A percentile compares a stretch with the other conserved stretches of the same genome.
These are phyloP conservation scores for Pelargonium citronellum DNA, from an alignment of 441 rosid species.

Conservation along the genomic window DNA sequence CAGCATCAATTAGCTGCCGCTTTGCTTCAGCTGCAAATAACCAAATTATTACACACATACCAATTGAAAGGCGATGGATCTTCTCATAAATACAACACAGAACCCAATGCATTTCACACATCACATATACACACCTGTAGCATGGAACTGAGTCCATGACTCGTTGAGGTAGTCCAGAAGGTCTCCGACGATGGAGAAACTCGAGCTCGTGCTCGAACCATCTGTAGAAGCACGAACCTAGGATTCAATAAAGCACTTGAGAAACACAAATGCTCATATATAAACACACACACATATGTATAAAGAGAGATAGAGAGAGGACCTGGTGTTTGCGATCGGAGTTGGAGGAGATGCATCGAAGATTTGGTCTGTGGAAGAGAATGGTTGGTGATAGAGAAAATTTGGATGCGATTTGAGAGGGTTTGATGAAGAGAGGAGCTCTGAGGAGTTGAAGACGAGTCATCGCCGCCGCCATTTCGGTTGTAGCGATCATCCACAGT, in stretches of 20 bases:
- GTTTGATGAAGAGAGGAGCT: slow-evolving; percentile 20
- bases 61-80: not conserved
- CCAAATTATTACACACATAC: not conserved
- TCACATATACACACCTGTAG: slow-evolving; percentile 44
- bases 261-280: not conserved
- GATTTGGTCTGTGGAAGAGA: slow-evolving; percentile 20
- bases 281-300: not conserved
- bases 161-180: slow-evolving; percentile 80
- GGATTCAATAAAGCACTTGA: not conserved
- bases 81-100: not conserved
- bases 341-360: slow-evolving; percentile 33
- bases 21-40: slow-evolving; percentile 70
- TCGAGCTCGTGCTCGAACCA: slow-evolving; percentile 11
- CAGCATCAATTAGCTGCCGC: slow-evolving; percentile 60
- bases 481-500: not conserved
- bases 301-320: not conserved
- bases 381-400: slow-evolving; percentile 19
- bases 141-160: slow-evolving; percentile 95
- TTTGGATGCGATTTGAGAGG: slow-evolving; percentile 22
- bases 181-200: slow-evolving; percentile 56
- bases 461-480: slow-evolving; percentile 38
- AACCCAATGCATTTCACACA: not conserved
- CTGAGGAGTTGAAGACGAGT: slow-evolving; percentile 38
- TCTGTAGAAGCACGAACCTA: slow-evolving; percentile 23
- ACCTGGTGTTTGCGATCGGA: slow-evolving; percentile 24